Base-by-base conservation (phyloP, 352 stramenopile species). In the Aphanomyces euteiches region DNA sequence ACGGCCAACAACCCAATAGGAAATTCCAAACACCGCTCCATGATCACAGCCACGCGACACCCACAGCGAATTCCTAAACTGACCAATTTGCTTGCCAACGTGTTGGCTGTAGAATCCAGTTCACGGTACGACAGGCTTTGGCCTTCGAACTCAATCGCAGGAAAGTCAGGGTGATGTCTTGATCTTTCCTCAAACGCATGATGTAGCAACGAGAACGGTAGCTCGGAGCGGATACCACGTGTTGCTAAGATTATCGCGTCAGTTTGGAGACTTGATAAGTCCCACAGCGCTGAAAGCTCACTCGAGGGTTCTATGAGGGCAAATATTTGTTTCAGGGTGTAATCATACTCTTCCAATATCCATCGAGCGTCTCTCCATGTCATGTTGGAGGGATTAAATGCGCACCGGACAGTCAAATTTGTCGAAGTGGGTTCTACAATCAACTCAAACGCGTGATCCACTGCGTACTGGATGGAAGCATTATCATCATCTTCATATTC, bases 201-300 rank as follows among this genome's bases (percentile, higher is more conserved):
- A 50, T 50, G 43, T n/a, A 50, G 17, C 43, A 50, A 50, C 19
- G 7, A 28, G 21, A 21, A 61, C 54, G 13, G 13, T n/a, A 61
- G 3, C 3, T 7, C 6, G 1, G 43, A 3, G 10, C 3, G 6
- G 5, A 37, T 28, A 39, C 54, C 54, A 40, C 39, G n/a, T 17
- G 6, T 40, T n/a, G 19, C 19, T 13, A 45, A 10, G 3, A 61
- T 39, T n/a, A 61, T 1, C 12, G n/a, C n/a, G n/a, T 39, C 8
- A 7, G 1, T 6, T n/a, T 61, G 19, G 5, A 37, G 0, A 1
- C 10, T 28, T 3, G 10, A 13, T 7, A 17, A 19, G 0, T 12
- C 37, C 54, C 54, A 61, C 17, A 37, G 41, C 19, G 19, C 36
- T 17, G 21, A 58, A 12, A 58, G 66, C 37, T 67, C 69, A 3